phyloP scores from a whole-genome alignment of 2,329 filamentous ascomycete species.

The Aspergillus intermedius region DNA sequence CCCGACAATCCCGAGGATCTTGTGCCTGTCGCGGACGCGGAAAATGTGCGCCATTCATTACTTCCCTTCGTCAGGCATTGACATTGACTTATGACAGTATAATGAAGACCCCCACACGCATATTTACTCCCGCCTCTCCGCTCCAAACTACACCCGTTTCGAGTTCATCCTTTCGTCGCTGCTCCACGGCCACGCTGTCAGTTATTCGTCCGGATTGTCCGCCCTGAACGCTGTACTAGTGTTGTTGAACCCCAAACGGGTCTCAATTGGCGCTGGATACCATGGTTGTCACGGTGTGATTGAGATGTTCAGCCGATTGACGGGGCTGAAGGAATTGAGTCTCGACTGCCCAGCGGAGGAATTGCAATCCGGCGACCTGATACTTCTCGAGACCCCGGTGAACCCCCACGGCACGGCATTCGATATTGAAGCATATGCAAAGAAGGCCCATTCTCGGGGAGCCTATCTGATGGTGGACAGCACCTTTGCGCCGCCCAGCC shows the following conservation, averaged over 20 bases:
- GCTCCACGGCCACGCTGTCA: constrained; percentile 59
- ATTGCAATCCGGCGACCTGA: constrained; percentile 69
- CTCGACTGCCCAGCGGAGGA: constrained; percentile 62
- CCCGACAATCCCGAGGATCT: constrained; percentile 62
- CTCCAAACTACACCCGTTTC: constrained; percentile 75
- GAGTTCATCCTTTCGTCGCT: constrained; percentile 74
- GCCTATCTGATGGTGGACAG: constrained; percentile 78
- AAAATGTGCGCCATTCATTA: constrained; percentile 5
- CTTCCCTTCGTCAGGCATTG: neutral
- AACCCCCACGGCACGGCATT: constrained; percentile 83
- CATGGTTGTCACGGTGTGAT: constrained; percentile 91
- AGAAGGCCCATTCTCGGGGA: constrained; percentile 63
- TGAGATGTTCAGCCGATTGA: constrained; percentile 64
- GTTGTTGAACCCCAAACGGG: constrained; percentile 72
- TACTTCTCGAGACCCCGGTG: constrained; percentile 88
- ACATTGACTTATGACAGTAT: constrained; percentile 11
- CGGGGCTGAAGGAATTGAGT: constrained; percentile 64
- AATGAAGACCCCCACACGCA: constrained; percentile 42
- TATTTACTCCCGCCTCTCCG: constrained; percentile 75
- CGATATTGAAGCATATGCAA: constrained; percentile 64
- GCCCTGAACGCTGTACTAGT: constrained; percentile 84
- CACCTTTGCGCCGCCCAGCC: constrained; percentile 84
- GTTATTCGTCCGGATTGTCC: constrained; percentile 77
- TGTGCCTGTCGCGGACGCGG: constrained; percentile 40
- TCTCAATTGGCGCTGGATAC: constrained; percentile 80